Evolutionary conservation across 352 stramenopile genomes (phyloP), one percentile per base, ranked within the genome.

Genomic region (Pythium phragmiticola): DNA sequence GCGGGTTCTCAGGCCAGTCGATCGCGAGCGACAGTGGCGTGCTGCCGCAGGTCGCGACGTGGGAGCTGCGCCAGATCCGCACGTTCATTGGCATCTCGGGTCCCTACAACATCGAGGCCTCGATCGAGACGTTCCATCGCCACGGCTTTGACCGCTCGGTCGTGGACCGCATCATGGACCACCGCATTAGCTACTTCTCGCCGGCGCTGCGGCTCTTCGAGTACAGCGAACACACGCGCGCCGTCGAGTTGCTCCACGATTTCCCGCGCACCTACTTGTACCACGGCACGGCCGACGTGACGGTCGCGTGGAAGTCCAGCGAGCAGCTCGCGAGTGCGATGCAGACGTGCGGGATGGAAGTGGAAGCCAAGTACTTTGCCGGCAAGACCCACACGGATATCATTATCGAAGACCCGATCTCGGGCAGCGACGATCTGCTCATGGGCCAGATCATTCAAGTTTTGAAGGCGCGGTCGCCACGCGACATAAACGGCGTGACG

Each of bases 331-430:
- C 77, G 13, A 36, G 70, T 6, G 74, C 82, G 3, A 69, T 94
- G 28, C 48, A 73, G 53, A 57, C 75, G 8, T 83, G 78, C 48
- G 70, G 64, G 5, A 59, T 85, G 8, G 60, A 57, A 6, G 83
- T 92, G 14, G 73, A 75, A n/a, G 74, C 78, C 46, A 70, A 81
- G 39, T 85, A 82, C 36, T 98, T 97, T 49, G 59, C 82, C 19
- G 74, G 72, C 59, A 96, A 92, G 82, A 90, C 81, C 17, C 92
- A 98, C 69, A 98, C 92, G 6, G 92, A 98, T 74, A 87, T 91
- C 23, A 98, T 98, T 65, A 86, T 98, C 50, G 92, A 98, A 63
- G 82, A 90, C 63, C 82, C 82, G 12, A 90, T 89, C 34, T 53
- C 76, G 17, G 82, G 82, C 49, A 57, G 47, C 57, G 78, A 90